These are phyloP conservation scores for Apiotrichum montevideense DNA, from an alignment of 1,284 basidiomycete species.

Conservation along the genomic window DNA sequence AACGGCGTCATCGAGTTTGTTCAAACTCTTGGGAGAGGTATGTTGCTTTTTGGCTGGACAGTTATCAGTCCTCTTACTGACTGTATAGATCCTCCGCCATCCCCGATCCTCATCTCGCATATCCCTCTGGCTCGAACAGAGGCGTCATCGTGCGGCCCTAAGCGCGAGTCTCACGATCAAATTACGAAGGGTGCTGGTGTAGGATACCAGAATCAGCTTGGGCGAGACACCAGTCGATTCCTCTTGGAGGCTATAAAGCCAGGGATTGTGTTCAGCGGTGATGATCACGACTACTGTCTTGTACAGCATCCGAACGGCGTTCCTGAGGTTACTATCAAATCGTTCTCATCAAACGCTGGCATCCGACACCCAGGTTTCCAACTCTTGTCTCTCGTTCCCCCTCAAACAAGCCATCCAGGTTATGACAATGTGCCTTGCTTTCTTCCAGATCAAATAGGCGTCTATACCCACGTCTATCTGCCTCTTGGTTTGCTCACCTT, in stretches of 20 bases:
- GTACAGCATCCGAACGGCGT: conserved; percentile 54
- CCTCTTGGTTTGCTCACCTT: conserved; percentile 52
- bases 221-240: conserved; percentile 64
- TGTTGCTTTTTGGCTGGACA: neutral
- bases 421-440: conserved; percentile 57
- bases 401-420: conserved; percentile 41
- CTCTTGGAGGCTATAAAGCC: conserved; percentile 63
- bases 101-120: conserved; percentile 66
- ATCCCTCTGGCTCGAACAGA: conserved; percentile 72
- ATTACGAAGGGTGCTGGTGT: conserved; percentile 68
- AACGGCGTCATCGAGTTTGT: conserved; percentile 68
- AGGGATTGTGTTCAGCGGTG: conserved; percentile 61
- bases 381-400: conserved; percentile 64
- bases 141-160: conserved; percentile 63
- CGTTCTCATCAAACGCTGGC: conserved; percentile 72
- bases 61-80: neutral
- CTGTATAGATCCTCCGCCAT: conserved; percentile 33
- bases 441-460: conserved; percentile 61
- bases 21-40: conserved; percentile 55
- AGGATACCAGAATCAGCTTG: conserved; percentile 74
- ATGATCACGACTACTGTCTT: conserved; percentile 85
- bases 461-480: conserved; percentile 58
- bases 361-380: conserved; percentile 76
- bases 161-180: conserved; percentile 60
- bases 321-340: conserved; percentile 71